Evolutionary conservation across 148 eudicot genomes (phyloP), one percentile per base, ranked within the genome.

Genomic region (Camellia granthamiana): DNA sequence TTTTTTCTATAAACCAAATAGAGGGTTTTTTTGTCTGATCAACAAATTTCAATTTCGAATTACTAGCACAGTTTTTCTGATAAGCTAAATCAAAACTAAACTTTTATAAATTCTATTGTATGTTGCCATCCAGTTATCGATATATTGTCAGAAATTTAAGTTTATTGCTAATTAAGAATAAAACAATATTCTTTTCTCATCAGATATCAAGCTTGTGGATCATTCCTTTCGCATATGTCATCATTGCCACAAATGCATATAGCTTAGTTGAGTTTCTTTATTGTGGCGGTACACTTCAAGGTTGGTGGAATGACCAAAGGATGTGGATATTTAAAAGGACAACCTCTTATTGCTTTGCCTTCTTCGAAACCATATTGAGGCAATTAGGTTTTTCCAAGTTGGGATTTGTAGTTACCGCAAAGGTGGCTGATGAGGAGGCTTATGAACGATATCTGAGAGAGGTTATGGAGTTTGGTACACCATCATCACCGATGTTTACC

Each of bases 301-400:
- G 83, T 13, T 92, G 96, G 93, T 90, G 86, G 88, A 92, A 92
- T 61, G 91, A 89, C 7, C 92, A 89, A 83, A 85, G 96, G 43
- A 87, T 92, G 54, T 90, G 93, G 93, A 79, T 90, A 42, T 90
- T 80, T 81, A 89, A 76, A 72, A 83, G 91, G 44, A 80, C 81
- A 38, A 78, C 84, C 2, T 90, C 93, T 5, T 88, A 85, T 76
- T 61, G 89, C 23, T 84, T 86, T 52, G 89, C 86, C 51, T 69
- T 89, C 55, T 0, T 79, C 0, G 92, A 84, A 46, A 83, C 85
- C 8, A 66, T 84, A 9, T 56, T 85, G 16, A 85, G 73, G 43
- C 58, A 71, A 46, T 47, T 87, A 16, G 90, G 93, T 6, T 81
- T 87, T 43, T 72, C 92, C 3, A 70, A 92, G 56, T 23, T 83